Percentiles rank a stretch among this genome's conserved stretches.
phyloP scores from a whole-genome alignment of 768 basidiomycete genomes.

The Tylopilus felleus region DNA sequence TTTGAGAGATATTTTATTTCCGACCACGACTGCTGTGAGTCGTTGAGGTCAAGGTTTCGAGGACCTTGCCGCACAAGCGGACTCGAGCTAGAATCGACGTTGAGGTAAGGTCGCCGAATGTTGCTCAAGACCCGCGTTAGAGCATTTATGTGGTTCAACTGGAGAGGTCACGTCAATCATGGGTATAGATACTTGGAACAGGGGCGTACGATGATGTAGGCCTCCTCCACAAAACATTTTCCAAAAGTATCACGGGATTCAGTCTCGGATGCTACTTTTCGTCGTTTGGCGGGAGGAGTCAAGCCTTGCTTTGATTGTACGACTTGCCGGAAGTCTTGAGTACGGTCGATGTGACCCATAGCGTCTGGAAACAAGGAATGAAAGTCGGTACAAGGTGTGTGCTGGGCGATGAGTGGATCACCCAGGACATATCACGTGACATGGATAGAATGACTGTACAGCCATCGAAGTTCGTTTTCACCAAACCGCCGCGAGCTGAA shows the following conservation, averaged over 20 bases:
- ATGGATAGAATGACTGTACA: constrained; percentile 2
- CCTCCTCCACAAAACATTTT: constrained; percentile 72
- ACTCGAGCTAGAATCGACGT: constrained; percentile 59
- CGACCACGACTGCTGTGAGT: constrained; percentile 53
- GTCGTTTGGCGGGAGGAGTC: constrained; percentile 47
- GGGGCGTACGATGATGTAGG: constrained; percentile 59
- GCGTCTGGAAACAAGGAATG: constrained; percentile 1
- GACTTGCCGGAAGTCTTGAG: constrained; percentile 55
- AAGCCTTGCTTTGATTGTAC: constrained; percentile 45
- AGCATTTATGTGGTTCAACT: constrained; percentile 74
- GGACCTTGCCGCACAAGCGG: constrained; percentile 48
- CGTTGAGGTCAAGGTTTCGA: constrained; percentile 54
- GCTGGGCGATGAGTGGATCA: neutral
- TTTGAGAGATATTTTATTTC: constrained; percentile 74
- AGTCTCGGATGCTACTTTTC: constrained; percentile 39
- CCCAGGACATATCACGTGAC: constrained; percentile 22
- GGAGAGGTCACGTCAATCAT: constrained; percentile 1
- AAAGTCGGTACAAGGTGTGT: neutral
- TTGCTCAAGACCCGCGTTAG: constrained; percentile 68
- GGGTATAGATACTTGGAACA: neutral
- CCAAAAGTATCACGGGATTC: constrained; percentile 44
- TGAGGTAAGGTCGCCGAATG: constrained; percentile 86
- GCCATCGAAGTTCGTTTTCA: neutral
- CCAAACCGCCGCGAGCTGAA: constrained; percentile 23
- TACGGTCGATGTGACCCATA: constrained; percentile 62